Base-by-base conservation (phyloP, 2,329 filamentous ascomycete genomes). In the Aspergillus calidoustus region DNA sequence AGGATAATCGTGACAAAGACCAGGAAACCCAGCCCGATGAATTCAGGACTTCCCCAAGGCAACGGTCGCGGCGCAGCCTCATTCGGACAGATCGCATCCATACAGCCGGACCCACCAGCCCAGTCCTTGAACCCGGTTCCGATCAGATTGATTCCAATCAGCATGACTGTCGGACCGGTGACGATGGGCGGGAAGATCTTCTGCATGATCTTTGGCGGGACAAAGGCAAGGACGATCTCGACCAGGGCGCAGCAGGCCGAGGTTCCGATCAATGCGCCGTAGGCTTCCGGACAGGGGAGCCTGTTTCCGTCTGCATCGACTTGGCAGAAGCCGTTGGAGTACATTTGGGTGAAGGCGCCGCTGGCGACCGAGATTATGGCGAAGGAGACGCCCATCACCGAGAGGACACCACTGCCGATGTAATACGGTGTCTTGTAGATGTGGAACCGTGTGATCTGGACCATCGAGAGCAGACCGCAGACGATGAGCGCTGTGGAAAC, bases 401-500 rank as follows among this genome's bases (percentile, higher is more conserved):
- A 89, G 51, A 90, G 85, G 61, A 90, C 73, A 7, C 88, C 88
- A 1, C 88, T 90, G 11, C 88, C 86, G 61, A 88, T 76, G 63
- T 81, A 87, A 69, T 89, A 61, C 38, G 59, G 59, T 8, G 87
- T 88, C 62, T 81, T 82, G 65, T 79, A 83, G 63, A 91, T 83
- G 65, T 88, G 87, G 62, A 90, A 85, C 4, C 86, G 82, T 2
- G 86, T 88, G 64, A 91, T 90, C 69, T 91, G 89, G 23, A 91
- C 78, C 0, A 84, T 79, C 4, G 86, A 89, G 5, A 90, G 79
- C 48, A 91, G 80, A 7, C 88, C 88, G 46, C 86, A 89, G 30
- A 87, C 86, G 61, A 91, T 90, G 60, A 91, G 80, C 0, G 87
- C 86, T 0, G 88, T 88, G 15, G 87, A 90, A 4, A 91, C 88